Conservation (phyloP, 1,139 yeast genomes). For the Debaryomyces sp. region DNA sequence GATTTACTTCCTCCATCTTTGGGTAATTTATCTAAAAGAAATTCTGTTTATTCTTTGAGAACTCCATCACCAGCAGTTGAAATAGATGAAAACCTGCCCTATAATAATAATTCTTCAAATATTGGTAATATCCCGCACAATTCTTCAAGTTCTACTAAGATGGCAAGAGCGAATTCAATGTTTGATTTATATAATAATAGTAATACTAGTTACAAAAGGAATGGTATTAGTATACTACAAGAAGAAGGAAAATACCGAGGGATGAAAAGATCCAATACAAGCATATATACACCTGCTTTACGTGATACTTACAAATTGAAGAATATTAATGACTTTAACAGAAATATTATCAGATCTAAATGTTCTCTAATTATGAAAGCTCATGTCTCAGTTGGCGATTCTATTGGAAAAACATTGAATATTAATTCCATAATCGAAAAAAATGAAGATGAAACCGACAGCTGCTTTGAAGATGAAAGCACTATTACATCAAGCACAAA, state of each 20-base stretch:
- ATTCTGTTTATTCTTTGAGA: constrained; percentile 36
- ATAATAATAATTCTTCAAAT: constrained; percentile 7
- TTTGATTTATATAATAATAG: constrained; percentile 33
- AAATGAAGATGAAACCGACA: neutral
- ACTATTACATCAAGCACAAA: constrained; percentile 4
- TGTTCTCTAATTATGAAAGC: constrained; percentile 33
- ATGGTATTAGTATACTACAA: constrained; percentile 7
- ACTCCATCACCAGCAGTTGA: constrained; percentile 54
- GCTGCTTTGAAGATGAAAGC: constrained; percentile 1
- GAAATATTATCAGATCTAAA: constrained; percentile 25
- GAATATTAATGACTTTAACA: constrained; percentile 27
- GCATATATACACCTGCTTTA: constrained; percentile 27
- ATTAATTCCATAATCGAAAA: constrained; percentile 8
- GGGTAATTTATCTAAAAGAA: constrained; percentile 27
- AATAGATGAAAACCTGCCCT: constrained; percentile 47
- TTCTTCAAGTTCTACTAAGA: constrained; percentile 14
- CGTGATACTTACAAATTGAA: constrained; percentile 17
- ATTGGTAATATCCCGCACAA: constrained; percentile 10
- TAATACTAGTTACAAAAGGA: constrained; percentile 4
- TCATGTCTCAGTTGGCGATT: constrained; percentile 1
- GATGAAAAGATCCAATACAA: constrained; percentile 32
- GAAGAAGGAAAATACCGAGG: constrained; percentile 16
- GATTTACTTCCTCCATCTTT: constrained; percentile 14
- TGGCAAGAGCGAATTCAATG: constrained; percentile 44
- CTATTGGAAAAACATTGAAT: constrained; percentile 9